These are phyloP conservation scores for Endocalyx cinctus DNA, from an alignment of 2,329 filamentous ascomycete genomes.

Conservation along the genomic window DNA sequence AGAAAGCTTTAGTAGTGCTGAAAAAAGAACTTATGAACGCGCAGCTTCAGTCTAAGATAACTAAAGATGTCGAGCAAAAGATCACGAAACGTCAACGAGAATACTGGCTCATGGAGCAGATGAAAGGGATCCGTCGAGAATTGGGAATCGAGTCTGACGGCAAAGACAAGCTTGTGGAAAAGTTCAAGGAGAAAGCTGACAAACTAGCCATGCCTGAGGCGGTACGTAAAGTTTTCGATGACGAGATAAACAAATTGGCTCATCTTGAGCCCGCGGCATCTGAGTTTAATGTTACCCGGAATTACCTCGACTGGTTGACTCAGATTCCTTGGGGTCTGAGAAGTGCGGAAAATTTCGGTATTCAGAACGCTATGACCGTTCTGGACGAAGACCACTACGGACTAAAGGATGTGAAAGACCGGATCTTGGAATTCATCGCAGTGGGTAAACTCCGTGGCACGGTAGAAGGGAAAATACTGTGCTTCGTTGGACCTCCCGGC, in stretches of 20 bases:
- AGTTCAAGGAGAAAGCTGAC: conserved; percentile 90
- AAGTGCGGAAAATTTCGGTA: conserved; percentile 94
- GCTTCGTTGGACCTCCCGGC: conserved; percentile 93
- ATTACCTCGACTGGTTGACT: conserved; percentile 97
- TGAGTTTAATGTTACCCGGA: conserved; percentile 97
- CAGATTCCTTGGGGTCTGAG: conserved; percentile 97
- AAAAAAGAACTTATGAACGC: conserved; percentile 99
- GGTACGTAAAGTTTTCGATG: conserved; percentile 96
- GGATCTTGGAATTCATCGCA: conserved; percentile 96
- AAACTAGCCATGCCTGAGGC: conserved; percentile 96
- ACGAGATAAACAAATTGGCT: conserved; percentile 94
- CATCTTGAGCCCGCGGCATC: conserved; percentile 93
- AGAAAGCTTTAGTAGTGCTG: conserved; percentile 84
- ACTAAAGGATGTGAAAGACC: conserved; percentile 95
- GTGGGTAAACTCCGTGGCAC: conserved; percentile 95
- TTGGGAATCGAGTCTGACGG: conserved; percentile 95
- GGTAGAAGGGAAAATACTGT: conserved; percentile 96
- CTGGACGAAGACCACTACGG: conserved; percentile 96
- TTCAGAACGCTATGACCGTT: conserved; percentile 83
- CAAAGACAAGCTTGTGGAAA: conserved; percentile 96
- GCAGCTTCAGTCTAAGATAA: conserved; percentile 93
- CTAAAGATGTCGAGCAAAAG: conserved; percentile 94
- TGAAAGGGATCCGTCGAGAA: conserved; percentile 96
- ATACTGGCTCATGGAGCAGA: conserved; percentile 99
- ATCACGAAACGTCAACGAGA: conserved; percentile 96